phyloP scores from a whole-genome alignment of 2,329 filamentous ascomycete species.

The Aureobasidium sp. region DNA sequence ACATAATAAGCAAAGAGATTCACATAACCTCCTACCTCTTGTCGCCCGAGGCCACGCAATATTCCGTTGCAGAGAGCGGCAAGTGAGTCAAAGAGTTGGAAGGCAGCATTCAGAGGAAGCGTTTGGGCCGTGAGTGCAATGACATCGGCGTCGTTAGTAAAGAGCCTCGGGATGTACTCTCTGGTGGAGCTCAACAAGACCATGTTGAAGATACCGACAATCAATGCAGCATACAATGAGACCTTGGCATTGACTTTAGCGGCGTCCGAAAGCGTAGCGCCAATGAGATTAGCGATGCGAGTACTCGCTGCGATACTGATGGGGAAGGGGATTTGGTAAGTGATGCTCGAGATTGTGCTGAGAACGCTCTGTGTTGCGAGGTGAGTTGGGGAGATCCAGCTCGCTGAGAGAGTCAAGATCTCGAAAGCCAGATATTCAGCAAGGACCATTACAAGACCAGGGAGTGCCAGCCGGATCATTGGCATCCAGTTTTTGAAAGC shows the following conservation, averaged over 20 bases:
- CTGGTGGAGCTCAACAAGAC: slow-evolving; percentile 41
- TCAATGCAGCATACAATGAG: slow-evolving; percentile 56
- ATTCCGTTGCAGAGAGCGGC: slow-evolving; percentile 74
- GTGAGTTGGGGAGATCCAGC: slow-evolving; percentile 69
- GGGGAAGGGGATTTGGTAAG: slow-evolving; percentile 59
- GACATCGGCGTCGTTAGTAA: slow-evolving; percentile 61
- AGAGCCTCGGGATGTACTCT: slow-evolving; percentile 66
- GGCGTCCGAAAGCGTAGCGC: slow-evolving; percentile 71
- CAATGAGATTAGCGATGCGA: slow-evolving; percentile 83
- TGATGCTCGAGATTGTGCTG: slow-evolving; percentile 34
- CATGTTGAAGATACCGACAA: slow-evolving; percentile 70
- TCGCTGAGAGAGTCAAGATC: slow-evolving; percentile 72
- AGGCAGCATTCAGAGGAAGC: slow-evolving; percentile 73
- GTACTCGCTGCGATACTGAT: slow-evolving; percentile 84
- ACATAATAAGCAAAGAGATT: slow-evolving; percentile 81
- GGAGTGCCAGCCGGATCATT: slow-evolving; percentile 80
- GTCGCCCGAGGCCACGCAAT: slow-evolving; percentile 75
- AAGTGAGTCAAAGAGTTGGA: slow-evolving; percentile 82
- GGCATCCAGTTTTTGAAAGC: slow-evolving; percentile 68
- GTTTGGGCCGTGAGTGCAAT: slow-evolving; percentile 58
- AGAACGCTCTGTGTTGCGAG: slow-evolving; percentile 86
- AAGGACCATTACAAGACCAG: slow-evolving; percentile 86
- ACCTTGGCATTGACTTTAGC: slow-evolving; percentile 74
- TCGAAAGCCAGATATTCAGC: slow-evolving; percentile 91
- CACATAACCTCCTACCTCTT: slow-evolving; percentile 82